Conservation (phyloP, 345 rosid species). For the Brassica carinata region DNA sequence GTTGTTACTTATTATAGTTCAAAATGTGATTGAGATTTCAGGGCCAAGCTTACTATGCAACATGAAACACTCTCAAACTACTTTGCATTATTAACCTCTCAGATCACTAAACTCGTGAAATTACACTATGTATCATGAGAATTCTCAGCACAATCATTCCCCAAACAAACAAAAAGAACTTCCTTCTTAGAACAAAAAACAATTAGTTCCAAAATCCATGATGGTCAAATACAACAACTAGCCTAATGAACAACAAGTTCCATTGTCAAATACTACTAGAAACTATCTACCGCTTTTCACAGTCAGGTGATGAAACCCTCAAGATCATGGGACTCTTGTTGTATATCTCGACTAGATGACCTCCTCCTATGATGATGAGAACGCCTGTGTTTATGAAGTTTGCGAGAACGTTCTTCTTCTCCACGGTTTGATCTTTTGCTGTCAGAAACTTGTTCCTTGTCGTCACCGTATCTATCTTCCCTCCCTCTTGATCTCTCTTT, state of each 20-base stretch:
- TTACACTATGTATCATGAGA: no score
- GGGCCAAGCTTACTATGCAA: no score
- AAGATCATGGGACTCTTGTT: not conserved
- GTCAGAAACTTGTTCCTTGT: constrained; percentile 31
- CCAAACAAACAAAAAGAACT: no score
- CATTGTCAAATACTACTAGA: not conserved
- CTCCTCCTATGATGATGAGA: not conserved
- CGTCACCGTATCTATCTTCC: constrained; percentile 38
- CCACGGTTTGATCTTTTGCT: constrained; percentile 35
- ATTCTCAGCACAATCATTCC: no score
- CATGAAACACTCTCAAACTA: no score
- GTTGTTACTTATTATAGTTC: no score
- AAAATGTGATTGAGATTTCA: no score
- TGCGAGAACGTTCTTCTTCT: constrained; percentile 34
- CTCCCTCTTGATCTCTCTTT: constrained; percentile 41
- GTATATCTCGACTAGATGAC: not conserved
- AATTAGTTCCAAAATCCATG: no score
- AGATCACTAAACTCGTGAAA: no score
- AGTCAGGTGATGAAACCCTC: no score
- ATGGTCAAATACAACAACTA: not conserved
- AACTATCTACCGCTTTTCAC: not conserved
- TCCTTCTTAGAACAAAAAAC: no score
- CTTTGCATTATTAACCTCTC: no score
- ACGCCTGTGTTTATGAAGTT: constrained; percentile 21
- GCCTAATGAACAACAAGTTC: not conserved